Conservation (phyloP, 495 filamentous ascomycete genomes). For the Parathielavia appendiculata region DNA sequence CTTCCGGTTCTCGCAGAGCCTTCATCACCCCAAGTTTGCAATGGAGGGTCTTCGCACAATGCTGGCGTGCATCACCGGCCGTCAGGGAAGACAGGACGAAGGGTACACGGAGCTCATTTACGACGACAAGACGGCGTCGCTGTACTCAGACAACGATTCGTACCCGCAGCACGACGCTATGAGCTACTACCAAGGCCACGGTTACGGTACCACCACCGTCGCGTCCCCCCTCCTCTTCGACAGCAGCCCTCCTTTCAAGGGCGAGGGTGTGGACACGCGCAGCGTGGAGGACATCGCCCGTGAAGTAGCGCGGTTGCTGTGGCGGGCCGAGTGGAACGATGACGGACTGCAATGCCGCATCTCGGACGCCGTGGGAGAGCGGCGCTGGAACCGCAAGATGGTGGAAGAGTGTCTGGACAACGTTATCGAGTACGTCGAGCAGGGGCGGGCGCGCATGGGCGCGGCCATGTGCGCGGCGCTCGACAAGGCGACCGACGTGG, state of each 20-base stretch:
- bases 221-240: neutral
- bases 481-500: slow-evolving; percentile 19
- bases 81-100: neutral
- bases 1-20: too few species aligned
- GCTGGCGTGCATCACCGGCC: slow-evolving; percentile 19
- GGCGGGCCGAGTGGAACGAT: slow-evolving; percentile 18
- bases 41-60: slow-evolving; percentile 20
- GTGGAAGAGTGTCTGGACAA: slow-evolving; percentile 22
- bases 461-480: slow-evolving; percentile 21
- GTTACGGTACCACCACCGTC: neutral
- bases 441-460: slow-evolving; percentile 17
- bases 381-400: slow-evolving; percentile 20
- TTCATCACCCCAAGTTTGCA: neutral
- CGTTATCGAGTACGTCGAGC: slow-evolving; percentile 22
- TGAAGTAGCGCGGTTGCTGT: slow-evolving; percentile 16
- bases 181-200: slow-evolving; percentile 7
- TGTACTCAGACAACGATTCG: slow-evolving; percentile 9
- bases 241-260: neutral
- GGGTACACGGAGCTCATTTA: slow-evolving; percentile 21
- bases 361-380: slow-evolving; percentile 5
- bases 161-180: slow-evolving; percentile 14
- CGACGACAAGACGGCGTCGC: slow-evolving; percentile 19
- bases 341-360: slow-evolving; percentile 17
- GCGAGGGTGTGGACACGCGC: neutral
- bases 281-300: slow-evolving; percentile 12